Percentiles rank a stretch among this genome's conserved stretches.
These are phyloP conservation scores for Lactarius quietus DNA, from an alignment of 768 basidiomycete genomes.

Conservation along the genomic window DNA sequence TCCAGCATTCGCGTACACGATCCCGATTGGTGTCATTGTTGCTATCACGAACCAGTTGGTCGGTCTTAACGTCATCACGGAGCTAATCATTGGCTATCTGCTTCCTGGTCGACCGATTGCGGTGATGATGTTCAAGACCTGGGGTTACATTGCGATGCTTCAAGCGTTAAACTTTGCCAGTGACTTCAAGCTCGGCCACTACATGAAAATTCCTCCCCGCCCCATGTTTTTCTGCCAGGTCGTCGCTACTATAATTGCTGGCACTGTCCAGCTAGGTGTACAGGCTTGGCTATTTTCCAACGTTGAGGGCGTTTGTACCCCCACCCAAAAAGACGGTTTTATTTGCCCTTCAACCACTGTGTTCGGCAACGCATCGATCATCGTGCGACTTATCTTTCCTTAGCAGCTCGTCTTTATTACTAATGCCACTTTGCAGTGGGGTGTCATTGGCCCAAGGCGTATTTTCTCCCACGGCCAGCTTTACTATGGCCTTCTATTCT, in stretches of 20 bases:
- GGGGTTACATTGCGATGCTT: constrained; percentile 67
- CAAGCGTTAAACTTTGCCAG: constrained; percentile 68
- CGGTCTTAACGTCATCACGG: too few species aligned
- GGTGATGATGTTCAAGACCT: constrained; percentile 86
- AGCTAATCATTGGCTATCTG: constrained; percentile 72
- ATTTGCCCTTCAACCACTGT: too few species aligned
- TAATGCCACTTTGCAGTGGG: constrained; percentile 32
- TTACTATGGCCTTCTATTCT: constrained; percentile 48
- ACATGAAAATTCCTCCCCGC: too few species aligned
- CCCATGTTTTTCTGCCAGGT: too few species aligned
- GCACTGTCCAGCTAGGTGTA: constrained; percentile 71
- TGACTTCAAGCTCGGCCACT: too few species aligned
- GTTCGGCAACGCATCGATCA: constrained; percentile 72
- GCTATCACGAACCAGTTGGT: too few species aligned
- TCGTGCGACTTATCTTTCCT: constrained; percentile 43
- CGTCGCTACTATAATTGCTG: constrained; percentile 61
- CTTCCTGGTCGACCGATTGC: constrained; percentile 76
- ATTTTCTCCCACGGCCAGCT: constrained; percentile 6
- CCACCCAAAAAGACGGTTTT: too few species aligned
- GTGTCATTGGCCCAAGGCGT: constrained; percentile 72
- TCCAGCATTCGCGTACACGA: too few species aligned
- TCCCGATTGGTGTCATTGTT: too few species aligned
- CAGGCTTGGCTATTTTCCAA: constrained; percentile 76
- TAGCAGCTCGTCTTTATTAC: background rate
- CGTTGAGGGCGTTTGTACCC: constrained; percentile 67